A percentile compares a stretch with the other conserved stretches of the same genome.
Conservation (phyloP, 2,329 filamentous ascomycete genomes). For the Arthrobotrys megalospora region DNA sequence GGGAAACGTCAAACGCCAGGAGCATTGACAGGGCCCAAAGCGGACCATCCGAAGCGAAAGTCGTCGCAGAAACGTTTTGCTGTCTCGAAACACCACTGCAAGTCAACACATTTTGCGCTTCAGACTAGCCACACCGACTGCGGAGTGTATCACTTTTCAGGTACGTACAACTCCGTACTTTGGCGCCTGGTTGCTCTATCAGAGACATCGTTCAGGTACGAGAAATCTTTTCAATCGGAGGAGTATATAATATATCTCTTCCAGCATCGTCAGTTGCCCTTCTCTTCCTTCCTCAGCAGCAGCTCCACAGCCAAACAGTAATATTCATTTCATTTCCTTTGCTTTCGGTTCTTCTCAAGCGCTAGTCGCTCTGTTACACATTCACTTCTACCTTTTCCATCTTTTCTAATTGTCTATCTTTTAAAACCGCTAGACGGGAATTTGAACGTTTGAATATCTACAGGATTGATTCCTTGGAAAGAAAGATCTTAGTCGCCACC, state of each 20-base stretch:
- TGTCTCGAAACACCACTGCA: slow-evolving; percentile 40
- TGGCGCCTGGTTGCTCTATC: slow-evolving; percentile 20
- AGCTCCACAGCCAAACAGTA: slow-evolving; percentile 58
- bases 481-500: slow-evolving; percentile 23
- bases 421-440: slow-evolving; percentile 60
- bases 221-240: not conserved
- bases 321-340: slow-evolving; percentile 49
- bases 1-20: slow-evolving; percentile 36
- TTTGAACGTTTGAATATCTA: slow-evolving; percentile 50
- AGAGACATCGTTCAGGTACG: slow-evolving; percentile 6
- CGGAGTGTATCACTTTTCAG: slow-evolving; percentile 47
- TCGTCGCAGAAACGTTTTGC: slow-evolving; percentile 61
- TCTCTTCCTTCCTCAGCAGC: slow-evolving; percentile 50
- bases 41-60: slow-evolving; percentile 50
- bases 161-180: slow-evolving; percentile 25
- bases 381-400: slow-evolving; percentile 53
- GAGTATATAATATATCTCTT: slow-evolving; percentile 47
- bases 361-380: slow-evolving; percentile 51
- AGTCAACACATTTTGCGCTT: slow-evolving; percentile 60
- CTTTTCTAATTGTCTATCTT: slow-evolving; percentile 39
- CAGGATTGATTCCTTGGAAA: slow-evolving; percentile 59
- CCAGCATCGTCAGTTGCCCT: slow-evolving; percentile 13
- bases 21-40: slow-evolving; percentile 27
- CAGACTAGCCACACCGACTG: slow-evolving; percentile 50
- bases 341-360: slow-evolving; percentile 50